A percentile compares a stretch with the other conserved stretches of the same genome.
These are phyloP conservation scores for Dimargaris xerosporica DNA, from an alignment of 192 early-diverging fungal species.

Conservation along the genomic window DNA sequence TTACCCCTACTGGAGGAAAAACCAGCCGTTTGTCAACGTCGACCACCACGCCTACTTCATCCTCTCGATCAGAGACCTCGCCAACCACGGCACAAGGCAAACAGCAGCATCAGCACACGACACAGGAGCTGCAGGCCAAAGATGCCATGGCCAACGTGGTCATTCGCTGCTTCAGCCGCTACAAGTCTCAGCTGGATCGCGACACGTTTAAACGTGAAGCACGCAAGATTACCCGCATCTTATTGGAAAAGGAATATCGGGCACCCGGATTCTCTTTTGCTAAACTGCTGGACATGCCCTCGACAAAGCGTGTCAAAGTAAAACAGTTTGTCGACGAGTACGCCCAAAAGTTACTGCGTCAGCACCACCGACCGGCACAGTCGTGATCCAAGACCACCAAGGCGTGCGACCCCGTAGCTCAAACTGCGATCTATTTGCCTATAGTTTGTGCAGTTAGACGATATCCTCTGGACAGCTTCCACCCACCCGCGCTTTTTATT, in stretches of 20 bases:
- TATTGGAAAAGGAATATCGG: constrained; percentile 35
- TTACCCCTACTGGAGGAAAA: background rate
- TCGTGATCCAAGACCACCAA: no score
- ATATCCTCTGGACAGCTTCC: no score
- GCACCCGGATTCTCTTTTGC: constrained; percentile 20
- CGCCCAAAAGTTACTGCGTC: constrained; percentile 15
- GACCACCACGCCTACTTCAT: background rate
- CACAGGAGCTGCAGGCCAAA: constrained; percentile 24
- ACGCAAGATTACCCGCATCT: constrained; percentile 29
- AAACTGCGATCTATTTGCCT: no score
- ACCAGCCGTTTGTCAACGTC: background rate
- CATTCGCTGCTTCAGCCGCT: constrained; percentile 23
- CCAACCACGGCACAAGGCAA: background rate
- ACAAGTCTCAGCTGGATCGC: constrained; percentile 25
- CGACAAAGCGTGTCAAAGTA: constrained; percentile 29
- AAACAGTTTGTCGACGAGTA: constrained; percentile 29
- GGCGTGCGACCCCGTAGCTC: no score
- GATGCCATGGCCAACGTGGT: constrained; percentile 29
- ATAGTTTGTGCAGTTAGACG: no score
- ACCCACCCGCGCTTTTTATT: no score
- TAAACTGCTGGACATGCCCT: constrained; percentile 24
- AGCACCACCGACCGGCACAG: no score
- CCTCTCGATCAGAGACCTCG: background rate
- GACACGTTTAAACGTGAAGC: constrained; percentile 33
- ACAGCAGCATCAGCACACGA: constrained; percentile 13